phyloP scores from a whole-genome alignment of 78 protist species.

The Polysphondylium violaceum region DNA sequence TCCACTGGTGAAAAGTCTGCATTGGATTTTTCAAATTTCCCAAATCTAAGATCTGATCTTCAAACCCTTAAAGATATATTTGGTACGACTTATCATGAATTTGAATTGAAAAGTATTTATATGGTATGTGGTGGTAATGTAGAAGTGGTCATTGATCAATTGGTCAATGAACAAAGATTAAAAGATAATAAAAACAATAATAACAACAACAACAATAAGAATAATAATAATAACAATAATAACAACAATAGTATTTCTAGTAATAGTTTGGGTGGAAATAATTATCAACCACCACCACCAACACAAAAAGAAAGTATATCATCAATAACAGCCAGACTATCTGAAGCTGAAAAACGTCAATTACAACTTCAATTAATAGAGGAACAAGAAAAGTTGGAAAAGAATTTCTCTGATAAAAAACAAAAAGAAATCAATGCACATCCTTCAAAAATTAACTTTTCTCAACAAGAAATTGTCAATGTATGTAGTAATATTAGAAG shows the following conservation, averaged over 20 bases:
- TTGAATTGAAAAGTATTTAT: slow-evolving; percentile 49
- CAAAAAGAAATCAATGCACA: slow-evolving; percentile 17
- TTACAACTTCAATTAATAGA: slow-evolving; percentile 58
- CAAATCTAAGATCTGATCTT: slow-evolving; percentile 44
- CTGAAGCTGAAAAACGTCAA: slow-evolving; percentile 54
- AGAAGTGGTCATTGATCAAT: slow-evolving; percentile 68
- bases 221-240: not conserved
- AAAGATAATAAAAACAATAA: slow-evolving; percentile 10
- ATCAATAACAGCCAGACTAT: slow-evolving; percentile 41
- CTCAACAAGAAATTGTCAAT: slow-evolving; percentile 60
- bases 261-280: not conserved
- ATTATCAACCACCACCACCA: slow-evolving; percentile 1
- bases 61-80: slow-evolving; percentile 61
- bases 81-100: slow-evolving; percentile 58
- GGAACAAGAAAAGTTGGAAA: slow-evolving; percentile 73
- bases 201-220: slow-evolving; percentile 3
- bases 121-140: slow-evolving; percentile 57
- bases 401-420: slow-evolving; percentile 41
- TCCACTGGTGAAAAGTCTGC: not conserved
- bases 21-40: slow-evolving; percentile 20
- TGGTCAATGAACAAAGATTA: slow-evolving; percentile 58
- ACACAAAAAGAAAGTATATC: too few species aligned
- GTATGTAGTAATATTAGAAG: not conserved
- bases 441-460: slow-evolving; percentile 49
- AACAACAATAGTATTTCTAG: not conserved